A percentile compares a stretch with the other conserved stretches of the same genome.
phyloP scores from a whole-genome alignment of 2,329 filamentous ascomycete genomes.

The Aspergillus carbonarius region DNA sequence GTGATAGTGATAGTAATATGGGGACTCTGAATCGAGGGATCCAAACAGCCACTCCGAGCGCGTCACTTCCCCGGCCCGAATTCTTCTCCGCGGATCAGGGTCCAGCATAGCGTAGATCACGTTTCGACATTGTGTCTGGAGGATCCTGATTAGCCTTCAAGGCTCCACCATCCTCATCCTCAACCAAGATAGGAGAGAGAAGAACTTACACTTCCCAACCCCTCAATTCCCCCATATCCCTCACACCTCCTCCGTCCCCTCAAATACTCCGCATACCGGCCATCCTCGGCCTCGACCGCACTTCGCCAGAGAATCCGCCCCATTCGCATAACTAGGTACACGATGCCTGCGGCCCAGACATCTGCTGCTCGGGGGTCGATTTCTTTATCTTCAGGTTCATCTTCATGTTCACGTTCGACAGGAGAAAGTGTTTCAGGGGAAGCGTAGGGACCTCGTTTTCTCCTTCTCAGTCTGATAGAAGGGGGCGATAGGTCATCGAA shows the following conservation, averaged over 20 bases:
- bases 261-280: conserved; percentile 18
- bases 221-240: not conserved
- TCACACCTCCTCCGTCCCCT: not conserved
- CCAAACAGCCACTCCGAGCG: conserved; percentile 29
- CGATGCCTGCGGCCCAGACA: conserved; percentile 31
- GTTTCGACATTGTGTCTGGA: conserved; percentile 23
- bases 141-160: too few relatives aligned
- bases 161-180: too few relatives aligned
- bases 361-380: conserved; percentile 18
- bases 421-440: not conserved
- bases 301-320: conserved; percentile 28
- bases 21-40: not conserved
- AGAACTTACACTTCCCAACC: not conserved
- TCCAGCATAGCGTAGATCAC: conserved; percentile 33
- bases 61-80: conserved; percentile 23
- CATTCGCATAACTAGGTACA: conserved; percentile 29
- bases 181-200: too few relatives aligned
- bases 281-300: conserved; percentile 27
- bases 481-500: not conserved
- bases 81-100: conserved; percentile 23
- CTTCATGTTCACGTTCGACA: not conserved
- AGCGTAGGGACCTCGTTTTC: too few relatives aligned
- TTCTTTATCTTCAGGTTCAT: not conserved
- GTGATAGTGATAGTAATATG: not conserved
- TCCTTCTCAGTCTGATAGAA: too few relatives aligned